Percentiles rank a stretch among this genome's conserved stretches.
Conservation (phyloP, 176 grass and related monocot species). For the Paspalum notatum region DNA sequence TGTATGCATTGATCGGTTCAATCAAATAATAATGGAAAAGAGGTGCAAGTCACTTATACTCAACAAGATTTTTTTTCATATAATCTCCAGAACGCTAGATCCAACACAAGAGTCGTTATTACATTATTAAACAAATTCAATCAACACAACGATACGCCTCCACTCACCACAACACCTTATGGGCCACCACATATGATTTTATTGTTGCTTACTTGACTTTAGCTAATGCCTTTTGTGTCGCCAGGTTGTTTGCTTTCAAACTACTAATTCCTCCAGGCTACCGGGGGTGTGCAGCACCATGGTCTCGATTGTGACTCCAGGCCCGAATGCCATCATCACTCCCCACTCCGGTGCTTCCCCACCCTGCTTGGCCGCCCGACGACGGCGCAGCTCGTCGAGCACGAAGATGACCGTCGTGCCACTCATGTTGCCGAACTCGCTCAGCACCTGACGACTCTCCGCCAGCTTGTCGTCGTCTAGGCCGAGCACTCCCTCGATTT, state of each 20-base stretch:
- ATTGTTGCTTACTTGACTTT: too few species aligned
- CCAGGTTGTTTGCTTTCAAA: not conserved
- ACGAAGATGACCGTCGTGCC: slow-evolving; percentile 57
- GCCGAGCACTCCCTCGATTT: slow-evolving; percentile 45
- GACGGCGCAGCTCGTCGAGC: slow-evolving; percentile 49
- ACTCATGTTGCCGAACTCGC: slow-evolving; percentile 48
- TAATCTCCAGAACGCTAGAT: too few species aligned
- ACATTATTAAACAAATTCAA: too few species aligned
- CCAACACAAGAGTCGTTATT: too few species aligned
- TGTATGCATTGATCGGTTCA: too few species aligned
- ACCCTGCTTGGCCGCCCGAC: slow-evolving; percentile 16
- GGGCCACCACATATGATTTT: too few species aligned
- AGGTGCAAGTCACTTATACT: too few species aligned
- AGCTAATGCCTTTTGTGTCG: too few species aligned
- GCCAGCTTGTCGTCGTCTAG: slow-evolving; percentile 39
- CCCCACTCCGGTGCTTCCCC: slow-evolving; percentile 34
- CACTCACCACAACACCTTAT: too few species aligned
- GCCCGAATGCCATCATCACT: slow-evolving; percentile 57
- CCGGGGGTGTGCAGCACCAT: slow-evolving; percentile 28
- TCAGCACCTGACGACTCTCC: slow-evolving; percentile 41
- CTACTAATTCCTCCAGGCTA: not conserved
- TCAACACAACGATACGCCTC: too few species aligned
- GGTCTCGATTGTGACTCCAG: slow-evolving; percentile 57
- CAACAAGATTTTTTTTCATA: too few species aligned
- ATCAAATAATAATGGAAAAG: too few species aligned